A percentile compares a stretch with the other conserved stretches of the same genome.
Evolutionary conservation across 345 rosid species (phyloP).

Genomic region (Salix exigua): DNA sequence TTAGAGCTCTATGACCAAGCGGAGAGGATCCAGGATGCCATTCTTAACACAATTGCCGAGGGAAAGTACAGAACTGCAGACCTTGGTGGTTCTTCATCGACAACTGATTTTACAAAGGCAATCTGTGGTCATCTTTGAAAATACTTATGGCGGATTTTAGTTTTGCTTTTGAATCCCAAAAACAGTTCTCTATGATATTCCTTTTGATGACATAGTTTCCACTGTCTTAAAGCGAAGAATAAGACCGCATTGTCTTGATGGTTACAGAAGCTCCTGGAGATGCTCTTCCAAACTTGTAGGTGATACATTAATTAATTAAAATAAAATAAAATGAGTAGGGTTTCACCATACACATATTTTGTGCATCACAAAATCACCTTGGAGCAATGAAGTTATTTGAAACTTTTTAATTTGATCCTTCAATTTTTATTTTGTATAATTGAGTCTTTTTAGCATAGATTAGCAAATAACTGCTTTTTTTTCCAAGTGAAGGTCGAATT

Average conservation of each 20-base stretch:
- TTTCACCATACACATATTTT: no score
- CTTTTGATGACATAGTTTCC: constrained; percentile 7
- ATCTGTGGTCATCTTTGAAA: constrained; percentile 78
- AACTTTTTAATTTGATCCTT: neutral
- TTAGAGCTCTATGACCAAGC: constrained; percentile 78
- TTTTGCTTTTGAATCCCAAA: constrained; percentile 11
- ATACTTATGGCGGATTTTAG: constrained; percentile 20
- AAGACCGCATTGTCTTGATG: constrained; percentile 12
- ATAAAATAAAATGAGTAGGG: no score
- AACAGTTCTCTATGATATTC: constrained; percentile 6
- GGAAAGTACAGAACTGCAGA: constrained; percentile 91
- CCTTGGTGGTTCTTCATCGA: constrained; percentile 76
- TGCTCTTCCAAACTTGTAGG: neutral
- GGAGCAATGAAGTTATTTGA: neutral
- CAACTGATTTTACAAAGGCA: constrained; percentile 83
- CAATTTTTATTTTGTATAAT: neutral
- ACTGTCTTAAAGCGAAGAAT: constrained; percentile 11
- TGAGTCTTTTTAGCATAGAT: neutral
- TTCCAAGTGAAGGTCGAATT: neutral
- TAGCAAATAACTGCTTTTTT: neutral
- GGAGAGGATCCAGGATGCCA: constrained; percentile 73
- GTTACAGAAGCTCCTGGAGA: neutral
- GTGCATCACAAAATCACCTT: no score
- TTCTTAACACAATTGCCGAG: constrained; percentile 76
- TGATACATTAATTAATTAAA: neutral